These are phyloP conservation scores for Emmonsia crescens DNA, from an alignment of 2,329 filamentous ascomycete species.

Conservation along the genomic window DNA sequence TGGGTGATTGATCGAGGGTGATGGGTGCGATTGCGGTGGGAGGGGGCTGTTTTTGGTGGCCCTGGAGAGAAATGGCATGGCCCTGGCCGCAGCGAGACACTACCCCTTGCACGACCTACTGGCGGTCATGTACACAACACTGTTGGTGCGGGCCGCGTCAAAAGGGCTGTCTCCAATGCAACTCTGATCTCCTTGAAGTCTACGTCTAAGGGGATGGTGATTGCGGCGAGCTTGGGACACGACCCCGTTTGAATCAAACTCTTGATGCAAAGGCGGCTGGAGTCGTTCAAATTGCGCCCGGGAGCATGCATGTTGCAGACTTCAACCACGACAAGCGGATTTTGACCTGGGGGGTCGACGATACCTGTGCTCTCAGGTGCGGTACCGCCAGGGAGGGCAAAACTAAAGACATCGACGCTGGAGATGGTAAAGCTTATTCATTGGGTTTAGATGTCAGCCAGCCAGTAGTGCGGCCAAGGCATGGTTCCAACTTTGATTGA, in stretches of 20 bases:
- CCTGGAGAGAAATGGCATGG: not conserved
- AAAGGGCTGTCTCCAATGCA: not conserved
- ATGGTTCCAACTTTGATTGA: not conserved
- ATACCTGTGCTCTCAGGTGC: not conserved
- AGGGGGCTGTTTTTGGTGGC: not conserved
- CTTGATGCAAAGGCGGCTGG: not conserved
- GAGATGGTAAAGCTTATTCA: not conserved
- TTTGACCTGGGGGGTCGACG: not conserved
- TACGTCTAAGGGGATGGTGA: not conserved
- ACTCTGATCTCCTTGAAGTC: not conserved
- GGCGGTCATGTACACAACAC: too few species aligned
- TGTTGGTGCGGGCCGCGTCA: too few species aligned
- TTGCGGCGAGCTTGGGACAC: not conserved
- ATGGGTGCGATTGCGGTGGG: too few species aligned
- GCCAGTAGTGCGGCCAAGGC: not conserved
- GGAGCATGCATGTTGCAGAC: not conserved
- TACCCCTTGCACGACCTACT: too few species aligned
- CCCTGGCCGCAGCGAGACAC: too few species aligned
- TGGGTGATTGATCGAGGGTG: not conserved
- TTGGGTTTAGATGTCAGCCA: not conserved
- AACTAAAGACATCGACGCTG: too few species aligned
- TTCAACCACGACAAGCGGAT: not conserved
- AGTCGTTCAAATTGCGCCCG: not conserved
- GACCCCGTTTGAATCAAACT: not conserved
- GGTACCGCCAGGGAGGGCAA: too few species aligned